Evolutionary conservation across 257 asterid genomes (phyloP).

Genomic region (Solanum clarkiae): DNA sequence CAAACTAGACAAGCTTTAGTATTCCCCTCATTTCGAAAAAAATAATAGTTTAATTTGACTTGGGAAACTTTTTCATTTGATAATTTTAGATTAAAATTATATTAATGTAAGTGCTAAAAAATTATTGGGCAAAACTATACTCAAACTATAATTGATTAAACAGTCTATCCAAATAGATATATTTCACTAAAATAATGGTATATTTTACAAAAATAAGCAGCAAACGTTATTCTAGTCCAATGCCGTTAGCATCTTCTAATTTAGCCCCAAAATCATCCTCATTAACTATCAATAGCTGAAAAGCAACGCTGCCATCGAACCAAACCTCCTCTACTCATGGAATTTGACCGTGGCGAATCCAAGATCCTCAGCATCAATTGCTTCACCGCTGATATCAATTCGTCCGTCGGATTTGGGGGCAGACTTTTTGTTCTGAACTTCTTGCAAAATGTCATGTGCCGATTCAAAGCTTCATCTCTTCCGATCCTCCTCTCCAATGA

Average conservation of each 20-base stretch:
- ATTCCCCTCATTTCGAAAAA: no score
- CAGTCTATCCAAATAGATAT: not conserved
- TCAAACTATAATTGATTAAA: not conserved
- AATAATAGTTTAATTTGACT: no score
- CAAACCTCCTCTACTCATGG: conserved; percentile 22
- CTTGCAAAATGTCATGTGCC: conserved; percentile 65
- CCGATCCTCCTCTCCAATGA: conserved; percentile 29
- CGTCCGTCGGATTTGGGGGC: conserved; percentile 39
- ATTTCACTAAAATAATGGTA: not conserved
- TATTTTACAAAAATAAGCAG: not conserved
- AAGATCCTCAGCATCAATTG: conserved; percentile 58
- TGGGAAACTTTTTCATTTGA: no score
- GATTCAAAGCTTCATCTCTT: conserved; percentile 53
- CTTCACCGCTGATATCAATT: conserved; percentile 58
- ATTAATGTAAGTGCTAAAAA: no score
- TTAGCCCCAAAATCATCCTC: not conserved
- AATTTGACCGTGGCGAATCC: conserved; percentile 57
- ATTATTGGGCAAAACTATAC: not conserved
- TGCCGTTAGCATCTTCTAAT: not conserved
- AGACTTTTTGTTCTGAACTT: conserved; percentile 45
- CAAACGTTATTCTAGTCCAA: not conserved
- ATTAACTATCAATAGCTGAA: conserved; percentile 28
- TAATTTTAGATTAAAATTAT: no score
- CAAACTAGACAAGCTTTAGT: not conserved
- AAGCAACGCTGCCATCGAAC: conserved; percentile 35